Conservation (phyloP, 2,329 filamentous ascomycete genomes). For the Macroventuria anomochaeta region DNA sequence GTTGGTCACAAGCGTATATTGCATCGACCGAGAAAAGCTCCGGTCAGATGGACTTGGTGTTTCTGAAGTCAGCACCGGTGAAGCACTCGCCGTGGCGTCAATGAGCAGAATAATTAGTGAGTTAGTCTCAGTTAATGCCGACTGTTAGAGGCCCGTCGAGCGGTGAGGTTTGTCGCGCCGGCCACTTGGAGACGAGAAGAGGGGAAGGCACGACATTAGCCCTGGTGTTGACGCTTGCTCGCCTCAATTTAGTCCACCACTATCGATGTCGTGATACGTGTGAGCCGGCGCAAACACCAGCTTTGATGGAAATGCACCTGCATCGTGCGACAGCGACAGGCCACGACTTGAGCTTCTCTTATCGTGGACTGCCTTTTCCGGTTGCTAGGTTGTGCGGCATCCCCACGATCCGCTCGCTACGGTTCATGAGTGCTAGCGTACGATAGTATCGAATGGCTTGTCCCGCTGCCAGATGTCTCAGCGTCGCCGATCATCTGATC, state of each 20-base stretch:
- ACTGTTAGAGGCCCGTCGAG: not conserved
- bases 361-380: slow-evolving; percentile 27
- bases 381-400: slow-evolving; percentile 9
- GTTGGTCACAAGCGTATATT: not conserved
- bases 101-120: not conserved
- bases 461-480: slow-evolving; percentile 16
- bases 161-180: slow-evolving; percentile 5
- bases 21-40: not conserved
- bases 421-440: slow-evolving; percentile 16
- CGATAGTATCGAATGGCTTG: slow-evolving; percentile 12
- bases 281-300: slow-evolving; percentile 15
- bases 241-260: slow-evolving; percentile 8
- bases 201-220: slow-evolving; percentile 12
- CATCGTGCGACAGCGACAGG: slow-evolving; percentile 29
- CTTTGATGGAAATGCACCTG: slow-evolving; percentile 23
- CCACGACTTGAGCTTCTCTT: slow-evolving; percentile 14
- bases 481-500: slow-evolving; percentile 11
- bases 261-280: slow-evolving; percentile 10
- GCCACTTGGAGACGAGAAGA: slow-evolving; percentile 13
- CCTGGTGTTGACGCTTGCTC: slow-evolving; percentile 5
- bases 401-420: slow-evolving; percentile 16
- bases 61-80: not conserved
- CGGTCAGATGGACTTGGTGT: not conserved
- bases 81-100: not conserved
- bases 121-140: slow-evolving; percentile 9